These are phyloP conservation scores for Wickerhamomyces sydowiorum DNA, from an alignment of 805 yeast genomes.

Conservation along the genomic window DNA sequence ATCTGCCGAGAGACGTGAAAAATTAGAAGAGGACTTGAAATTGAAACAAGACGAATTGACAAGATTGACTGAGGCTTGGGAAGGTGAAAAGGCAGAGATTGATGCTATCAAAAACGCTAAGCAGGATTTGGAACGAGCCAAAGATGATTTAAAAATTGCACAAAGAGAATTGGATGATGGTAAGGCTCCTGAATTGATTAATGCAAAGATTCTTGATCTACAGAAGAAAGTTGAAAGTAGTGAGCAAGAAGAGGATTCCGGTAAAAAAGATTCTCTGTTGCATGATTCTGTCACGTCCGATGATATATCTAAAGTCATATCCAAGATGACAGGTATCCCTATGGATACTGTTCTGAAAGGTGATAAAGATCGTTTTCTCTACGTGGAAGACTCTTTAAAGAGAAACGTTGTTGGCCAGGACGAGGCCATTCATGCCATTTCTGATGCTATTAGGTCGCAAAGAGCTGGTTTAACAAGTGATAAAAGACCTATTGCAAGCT, in stretches of 20 bases:
- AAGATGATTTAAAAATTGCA: constrained; percentile 72
- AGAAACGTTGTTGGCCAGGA: constrained; percentile 91
- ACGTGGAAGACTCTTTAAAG: constrained; percentile 77
- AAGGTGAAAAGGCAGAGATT: constrained; percentile 68
- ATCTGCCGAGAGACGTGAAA: constrained; percentile 72
- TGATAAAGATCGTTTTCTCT: constrained; percentile 83
- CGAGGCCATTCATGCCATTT: constrained; percentile 82
- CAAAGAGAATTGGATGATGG: constrained; percentile 85
- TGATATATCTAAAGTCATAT: constrained; percentile 88
- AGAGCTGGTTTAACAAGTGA: constrained; percentile 95
- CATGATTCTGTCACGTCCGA: constrained; percentile 94
- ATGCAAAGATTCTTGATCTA: constrained; percentile 77
- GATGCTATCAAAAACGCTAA: constrained; percentile 77
- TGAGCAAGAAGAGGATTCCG: constrained; percentile 28
- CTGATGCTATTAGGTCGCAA: constrained; percentile 93
- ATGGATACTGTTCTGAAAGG: constrained; percentile 87
- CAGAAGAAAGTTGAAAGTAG: constrained; percentile 51
- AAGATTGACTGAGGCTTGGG: constrained; percentile 83
- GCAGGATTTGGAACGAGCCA: constrained; percentile 77
- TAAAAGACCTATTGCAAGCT: constrained; percentile 92
- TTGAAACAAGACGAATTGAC: constrained; percentile 58
- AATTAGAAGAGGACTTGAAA: constrained; percentile 62
- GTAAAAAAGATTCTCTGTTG: constrained; percentile 34
- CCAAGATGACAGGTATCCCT: constrained; percentile 95
- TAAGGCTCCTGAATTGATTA: constrained; percentile 83